phyloP scores from a whole-genome alignment of 164 flowering plant species.

The Vitis cinerea region DNA sequence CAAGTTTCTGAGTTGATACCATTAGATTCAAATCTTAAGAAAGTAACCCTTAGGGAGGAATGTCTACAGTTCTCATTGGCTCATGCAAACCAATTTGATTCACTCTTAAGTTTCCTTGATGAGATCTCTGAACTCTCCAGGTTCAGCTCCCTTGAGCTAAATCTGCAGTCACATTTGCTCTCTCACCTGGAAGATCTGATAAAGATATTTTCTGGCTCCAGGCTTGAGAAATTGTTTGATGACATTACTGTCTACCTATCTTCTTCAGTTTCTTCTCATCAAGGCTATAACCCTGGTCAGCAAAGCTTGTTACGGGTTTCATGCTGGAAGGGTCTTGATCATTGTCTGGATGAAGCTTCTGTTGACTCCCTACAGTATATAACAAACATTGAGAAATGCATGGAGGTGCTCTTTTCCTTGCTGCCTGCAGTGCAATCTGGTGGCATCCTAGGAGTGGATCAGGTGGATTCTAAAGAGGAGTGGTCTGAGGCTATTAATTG shows the following conservation, averaged over 20 bases:
- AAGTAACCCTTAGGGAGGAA: slow-evolving; percentile 57
- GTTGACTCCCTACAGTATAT: slow-evolving; percentile 36
- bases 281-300: slow-evolving; percentile 28
- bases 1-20: slow-evolving; percentile 33
- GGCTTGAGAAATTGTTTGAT: slow-evolving; percentile 64
- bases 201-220: slow-evolving; percentile 66
- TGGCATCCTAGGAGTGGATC: slow-evolving; percentile 16
- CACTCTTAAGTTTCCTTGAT: slow-evolving; percentile 67
- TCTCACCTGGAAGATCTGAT: slow-evolving; percentile 54
- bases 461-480: slow-evolving; percentile 32
- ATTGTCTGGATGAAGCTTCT: slow-evolving; percentile 48
- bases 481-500: slow-evolving; percentile 77
- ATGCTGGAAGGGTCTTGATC: slow-evolving; percentile 80
- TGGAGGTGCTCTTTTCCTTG: slow-evolving; percentile 60
- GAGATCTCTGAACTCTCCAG: slow-evolving; percentile 78
- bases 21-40: slow-evolving; percentile 22
- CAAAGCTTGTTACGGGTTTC: slow-evolving; percentile 53
- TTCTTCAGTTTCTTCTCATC: slow-evolving; percentile 34
- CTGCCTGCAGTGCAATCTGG: slow-evolving; percentile 46
- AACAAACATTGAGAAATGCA: slow-evolving; percentile 57
- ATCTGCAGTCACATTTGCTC: slow-evolving; percentile 63
- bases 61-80: slow-evolving; percentile 66
- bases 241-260: slow-evolving; percentile 52
- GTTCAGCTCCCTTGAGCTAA: slow-evolving; percentile 67
- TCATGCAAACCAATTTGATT: slow-evolving; percentile 68